A percentile compares a stretch with the other conserved stretches of the same genome.
These are phyloP conservation scores for Nicotiana benthamiana DNA, from an alignment of 257 asterid genomes.

Conservation along the genomic window DNA sequence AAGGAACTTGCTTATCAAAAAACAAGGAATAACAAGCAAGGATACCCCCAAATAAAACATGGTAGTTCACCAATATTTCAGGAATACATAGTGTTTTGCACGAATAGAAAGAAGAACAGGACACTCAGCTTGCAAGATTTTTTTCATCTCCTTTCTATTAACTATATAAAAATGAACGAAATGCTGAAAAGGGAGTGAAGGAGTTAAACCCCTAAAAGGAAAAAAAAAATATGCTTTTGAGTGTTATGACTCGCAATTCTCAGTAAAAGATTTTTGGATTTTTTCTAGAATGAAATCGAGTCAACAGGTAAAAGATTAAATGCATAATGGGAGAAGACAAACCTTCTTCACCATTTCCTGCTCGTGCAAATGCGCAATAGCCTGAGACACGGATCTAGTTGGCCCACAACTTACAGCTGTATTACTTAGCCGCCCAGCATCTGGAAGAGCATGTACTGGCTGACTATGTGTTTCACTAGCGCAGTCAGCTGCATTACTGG, in stretches of 20 bases:
- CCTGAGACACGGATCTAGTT: constrained; percentile 27
- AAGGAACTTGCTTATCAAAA: not conserved
- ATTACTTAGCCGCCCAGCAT: constrained; percentile 24
- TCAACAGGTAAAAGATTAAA: constrained; percentile 13
- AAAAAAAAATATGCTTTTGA: not conserved
- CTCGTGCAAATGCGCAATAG: constrained; percentile 20
- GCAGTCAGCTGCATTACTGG: constrained; percentile 32
- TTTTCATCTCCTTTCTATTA: not conserved
- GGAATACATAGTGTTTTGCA: not conserved
- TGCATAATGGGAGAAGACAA: constrained; percentile 7
- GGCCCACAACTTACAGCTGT: constrained; percentile 24
- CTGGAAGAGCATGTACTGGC: constrained; percentile 33
- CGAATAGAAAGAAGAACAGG: not conserved
- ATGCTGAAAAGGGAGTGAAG: not conserved
- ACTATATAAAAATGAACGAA: not conserved
- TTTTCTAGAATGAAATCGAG: not conserved
- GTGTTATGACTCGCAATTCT: not conserved
- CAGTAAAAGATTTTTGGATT: not conserved
- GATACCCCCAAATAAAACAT: not conserved
- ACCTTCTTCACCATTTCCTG: constrained; percentile 38
- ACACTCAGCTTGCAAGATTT: not conserved
- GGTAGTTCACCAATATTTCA: not conserved
- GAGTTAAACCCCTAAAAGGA: not conserved
- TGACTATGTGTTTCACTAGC: constrained; percentile 37
- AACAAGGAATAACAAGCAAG: not conserved